Percentiles rank a stretch among this genome's conserved stretches.
phyloP scores from a whole-genome alignment of 148 eudicot genomes.

The Nepenthes gracilis region DNA sequence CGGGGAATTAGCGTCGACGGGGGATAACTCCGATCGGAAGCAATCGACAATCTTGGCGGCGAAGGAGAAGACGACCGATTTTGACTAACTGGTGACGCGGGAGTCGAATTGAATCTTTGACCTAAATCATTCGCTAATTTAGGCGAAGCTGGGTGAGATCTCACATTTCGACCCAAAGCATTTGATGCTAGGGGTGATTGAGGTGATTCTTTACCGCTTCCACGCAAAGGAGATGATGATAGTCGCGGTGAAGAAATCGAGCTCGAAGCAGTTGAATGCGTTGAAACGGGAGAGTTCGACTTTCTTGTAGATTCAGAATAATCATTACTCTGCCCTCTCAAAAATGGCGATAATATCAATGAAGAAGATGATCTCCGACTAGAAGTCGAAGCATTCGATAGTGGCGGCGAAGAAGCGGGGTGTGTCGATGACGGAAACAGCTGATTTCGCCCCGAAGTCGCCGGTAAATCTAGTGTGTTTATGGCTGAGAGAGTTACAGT shows the following conservation, averaged over 20 bases:
- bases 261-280: conserved; percentile 7
- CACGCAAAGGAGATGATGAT: conserved; percentile 3
- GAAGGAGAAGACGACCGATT: background rate
- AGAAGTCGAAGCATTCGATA: conserved; percentile 8
- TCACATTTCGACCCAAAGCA: background rate
- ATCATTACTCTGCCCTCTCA: background rate
- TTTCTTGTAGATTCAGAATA: background rate
- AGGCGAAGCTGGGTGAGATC: conserved; percentile 25
- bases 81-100: conserved; percentile 6
- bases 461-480: conserved; percentile 6
- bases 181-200: too few species aligned
- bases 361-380: background rate
- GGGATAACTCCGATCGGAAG: too few species aligned
- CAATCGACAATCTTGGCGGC: background rate
- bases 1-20: too few species aligned
- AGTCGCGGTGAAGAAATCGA: background rate
- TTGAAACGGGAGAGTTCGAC: background rate
- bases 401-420: conserved; percentile 24
- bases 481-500: background rate
- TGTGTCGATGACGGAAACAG: conserved; percentile 23
- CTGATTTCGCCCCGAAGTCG: background rate
- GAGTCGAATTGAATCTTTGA: background rate
- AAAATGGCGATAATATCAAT: background rate
- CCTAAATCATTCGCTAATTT: background rate
- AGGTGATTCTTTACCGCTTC: background rate